phyloP scores from a whole-genome alignment of 352 stramenopile species.

The Pythium guiyangense region DNA sequence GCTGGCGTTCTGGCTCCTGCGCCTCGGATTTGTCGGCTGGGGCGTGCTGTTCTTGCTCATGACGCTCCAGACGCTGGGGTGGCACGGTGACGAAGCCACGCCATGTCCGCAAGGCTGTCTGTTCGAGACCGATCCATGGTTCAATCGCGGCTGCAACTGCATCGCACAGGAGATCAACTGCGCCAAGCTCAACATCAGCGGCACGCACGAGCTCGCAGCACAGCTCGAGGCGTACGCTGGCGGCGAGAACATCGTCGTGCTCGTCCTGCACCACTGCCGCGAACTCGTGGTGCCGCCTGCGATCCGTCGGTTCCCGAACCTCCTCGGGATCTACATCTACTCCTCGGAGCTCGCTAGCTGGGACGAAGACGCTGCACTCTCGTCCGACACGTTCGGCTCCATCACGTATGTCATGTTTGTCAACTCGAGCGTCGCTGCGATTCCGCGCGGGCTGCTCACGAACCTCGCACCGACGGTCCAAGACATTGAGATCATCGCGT shows the following conservation, averaged over 20 bases:
- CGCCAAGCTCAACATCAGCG: conserved; percentile 7
- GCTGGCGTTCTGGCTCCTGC: neutral
- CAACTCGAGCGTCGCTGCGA: neutral
- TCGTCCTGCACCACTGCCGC: conserved; percentile 2
- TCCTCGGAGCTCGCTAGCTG: conserved; percentile 1
- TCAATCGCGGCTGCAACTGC: neutral
- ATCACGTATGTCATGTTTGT: conserved; percentile 10
- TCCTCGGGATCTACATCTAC: conserved; percentile 5
- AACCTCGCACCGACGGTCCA: conserved; percentile 9
- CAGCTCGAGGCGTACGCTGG: neutral
- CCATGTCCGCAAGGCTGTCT: neutral
- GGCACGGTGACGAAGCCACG: neutral
- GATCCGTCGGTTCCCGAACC: conserved; percentile 2
- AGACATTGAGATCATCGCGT: conserved; percentile 10
- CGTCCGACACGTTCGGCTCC: conserved; percentile 1
- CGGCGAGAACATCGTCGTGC: neutral
- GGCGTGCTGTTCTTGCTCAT: neutral
- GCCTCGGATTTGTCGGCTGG: neutral
- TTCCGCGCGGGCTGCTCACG: conserved; percentile 3
- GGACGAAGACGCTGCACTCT: conserved; percentile 6
- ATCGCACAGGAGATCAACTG: conserved; percentile 10
- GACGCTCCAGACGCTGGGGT: neutral
- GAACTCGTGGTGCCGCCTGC: conserved; percentile 1
- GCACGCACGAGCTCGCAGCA: neutral
- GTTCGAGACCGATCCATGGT: neutral